Evolutionary conservation across 495 filamentous ascomycete species (phyloP), one percentile per base, ranked within the genome.

Genomic region (Neurospora sp.): DNA sequence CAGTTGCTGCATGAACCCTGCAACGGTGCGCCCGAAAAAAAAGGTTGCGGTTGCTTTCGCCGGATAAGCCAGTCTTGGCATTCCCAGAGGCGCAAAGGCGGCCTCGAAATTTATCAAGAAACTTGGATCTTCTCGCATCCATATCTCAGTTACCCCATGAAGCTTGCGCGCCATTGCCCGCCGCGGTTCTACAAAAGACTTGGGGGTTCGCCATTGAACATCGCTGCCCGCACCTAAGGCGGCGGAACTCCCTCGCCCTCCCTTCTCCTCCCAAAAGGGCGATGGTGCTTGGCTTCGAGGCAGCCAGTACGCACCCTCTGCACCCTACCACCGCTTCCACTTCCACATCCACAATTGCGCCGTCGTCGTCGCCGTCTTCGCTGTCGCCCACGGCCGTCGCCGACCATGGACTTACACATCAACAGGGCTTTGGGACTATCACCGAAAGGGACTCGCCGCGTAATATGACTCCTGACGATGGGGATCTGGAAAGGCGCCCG

Each of bases 381-480:
- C 74, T 44, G 69, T 73, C 72, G 42, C 41, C 71, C 54, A 72
- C 73, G 59, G 70, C 75, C 73, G 40, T 76, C 54, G 74, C 79
- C 75, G 78, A 84, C 74, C 74, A 84, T 84, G 83, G 80, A 81
- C 77, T 74, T 77, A 75, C 78, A 75, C 79, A 76, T 39, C 77
- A 77, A 74, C 75, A 78, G 73, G 71, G 39, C 76, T 77, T 77
- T 73, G 78, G 77, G 77, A 76, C 69, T 72, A 76, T 59, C 71
- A 69, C 66, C 20, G 69, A 37, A 74, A 35, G 42, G 42, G 72
- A 79, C 70, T 74, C 78, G 75, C 72, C 44, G 39, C 79, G 74
- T 74, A 84, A 80, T 74, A 86, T 85, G 83, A 83, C 72, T 42
- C 70, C 77, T 71, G 75, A 83, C 76, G 77, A 84, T 83, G 82